Evolutionary conservation across 371 early-diverging fungal genomes (phyloP).

Genomic region (Rhizopus arrhizus): DNA sequence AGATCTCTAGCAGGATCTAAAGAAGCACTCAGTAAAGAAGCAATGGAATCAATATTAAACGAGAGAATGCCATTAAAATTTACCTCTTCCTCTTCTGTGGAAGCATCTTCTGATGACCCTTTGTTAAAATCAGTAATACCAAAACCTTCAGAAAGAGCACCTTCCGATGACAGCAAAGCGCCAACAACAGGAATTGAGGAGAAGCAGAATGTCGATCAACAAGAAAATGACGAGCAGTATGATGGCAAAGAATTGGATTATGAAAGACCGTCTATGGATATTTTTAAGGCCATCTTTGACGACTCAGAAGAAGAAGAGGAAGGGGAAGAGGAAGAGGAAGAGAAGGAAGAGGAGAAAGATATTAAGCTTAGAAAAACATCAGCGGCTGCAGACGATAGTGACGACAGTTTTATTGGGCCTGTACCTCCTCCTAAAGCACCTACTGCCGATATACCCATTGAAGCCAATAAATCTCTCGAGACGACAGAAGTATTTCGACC

Average conservation of each 20-base stretch:
- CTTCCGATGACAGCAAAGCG: slow-evolving; percentile 60
- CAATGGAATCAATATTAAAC: slow-evolving; percentile 63
- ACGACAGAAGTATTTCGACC: slow-evolving; percentile 41
- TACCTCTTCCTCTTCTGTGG: slow-evolving; percentile 3
- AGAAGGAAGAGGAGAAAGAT: slow-evolving; percentile 9
- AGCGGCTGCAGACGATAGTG: slow-evolving; percentile 1
- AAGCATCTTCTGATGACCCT: slow-evolving; percentile 31
- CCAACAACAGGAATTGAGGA: slow-evolving; percentile 57
- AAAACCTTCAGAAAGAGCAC: slow-evolving; percentile 43
- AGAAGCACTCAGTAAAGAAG: slow-evolving; percentile 58
- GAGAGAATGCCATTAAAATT: slow-evolving; percentile 24
- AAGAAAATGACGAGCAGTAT: slow-evolving; percentile 29
- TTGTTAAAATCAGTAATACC: slow-evolving; percentile 41
- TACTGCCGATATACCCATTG: slow-evolving; percentile 19
- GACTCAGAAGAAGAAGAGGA: slow-evolving; percentile 65
- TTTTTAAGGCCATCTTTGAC: slow-evolving; percentile 86
- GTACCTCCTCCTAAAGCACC: slow-evolving; percentile 30
- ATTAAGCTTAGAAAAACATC: neutral
- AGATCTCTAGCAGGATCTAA: slow-evolving; percentile 43
- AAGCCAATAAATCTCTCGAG: neutral
- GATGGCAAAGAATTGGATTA: slow-evolving; percentile 27
- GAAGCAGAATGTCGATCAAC: slow-evolving; percentile 39
- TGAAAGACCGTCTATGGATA: slow-evolving; percentile 80
- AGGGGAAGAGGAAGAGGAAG: slow-evolving; percentile 38
- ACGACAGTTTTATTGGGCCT: slow-evolving; percentile 42